These are phyloP conservation scores for Yamadazyma kanchanaburiensis DNA, from an alignment of 1,139 yeast genomes.

Conservation along the genomic window DNA sequence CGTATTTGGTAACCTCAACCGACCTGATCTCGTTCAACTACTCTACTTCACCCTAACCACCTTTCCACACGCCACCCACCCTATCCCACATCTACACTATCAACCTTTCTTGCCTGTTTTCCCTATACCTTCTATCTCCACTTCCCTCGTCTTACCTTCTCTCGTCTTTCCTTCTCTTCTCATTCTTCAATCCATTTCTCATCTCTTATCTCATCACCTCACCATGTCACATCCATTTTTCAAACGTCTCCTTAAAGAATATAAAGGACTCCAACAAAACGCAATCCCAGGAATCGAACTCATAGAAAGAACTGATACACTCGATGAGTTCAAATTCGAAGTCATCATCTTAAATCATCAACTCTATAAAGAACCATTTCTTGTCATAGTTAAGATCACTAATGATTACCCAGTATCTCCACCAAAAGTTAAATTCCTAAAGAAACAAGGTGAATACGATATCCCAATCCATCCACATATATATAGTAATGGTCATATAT, in stretches of 20 bases:
- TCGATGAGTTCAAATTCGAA: slow-evolving; percentile 22
- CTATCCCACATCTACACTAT: too few relatives aligned
- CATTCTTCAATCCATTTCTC: not conserved
- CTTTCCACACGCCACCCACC: too few relatives aligned
- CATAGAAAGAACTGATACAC: slow-evolving; percentile 19
- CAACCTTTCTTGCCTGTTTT: too few relatives aligned
- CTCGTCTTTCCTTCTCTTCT: not conserved
- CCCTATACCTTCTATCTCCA: too few relatives aligned
- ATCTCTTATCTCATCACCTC: not conserved
- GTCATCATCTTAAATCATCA: slow-evolving; percentile 13
- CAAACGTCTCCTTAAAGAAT: slow-evolving; percentile 43
- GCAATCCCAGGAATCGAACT: slow-evolving; percentile 27
- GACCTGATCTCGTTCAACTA: too few relatives aligned
- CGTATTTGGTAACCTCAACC: too few relatives aligned
- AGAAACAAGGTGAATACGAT: slow-evolving; percentile 15
- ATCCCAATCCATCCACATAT: slow-evolving; percentile 73
- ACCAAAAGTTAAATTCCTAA: slow-evolving; percentile 57
- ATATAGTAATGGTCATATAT: slow-evolving; percentile 72
- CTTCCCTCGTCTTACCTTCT: too few relatives aligned
- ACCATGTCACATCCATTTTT: slow-evolving; percentile 26
- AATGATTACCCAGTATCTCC: slow-evolving; percentile 60
- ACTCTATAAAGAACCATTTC: slow-evolving; percentile 32
- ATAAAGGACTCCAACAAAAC: slow-evolving; percentile 19
- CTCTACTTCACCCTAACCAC: too few relatives aligned
- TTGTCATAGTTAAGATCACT: slow-evolving; percentile 36